Conservation (phyloP, 163 green algal genomes). For the Chlamydomonas reinhardtii region DNA sequence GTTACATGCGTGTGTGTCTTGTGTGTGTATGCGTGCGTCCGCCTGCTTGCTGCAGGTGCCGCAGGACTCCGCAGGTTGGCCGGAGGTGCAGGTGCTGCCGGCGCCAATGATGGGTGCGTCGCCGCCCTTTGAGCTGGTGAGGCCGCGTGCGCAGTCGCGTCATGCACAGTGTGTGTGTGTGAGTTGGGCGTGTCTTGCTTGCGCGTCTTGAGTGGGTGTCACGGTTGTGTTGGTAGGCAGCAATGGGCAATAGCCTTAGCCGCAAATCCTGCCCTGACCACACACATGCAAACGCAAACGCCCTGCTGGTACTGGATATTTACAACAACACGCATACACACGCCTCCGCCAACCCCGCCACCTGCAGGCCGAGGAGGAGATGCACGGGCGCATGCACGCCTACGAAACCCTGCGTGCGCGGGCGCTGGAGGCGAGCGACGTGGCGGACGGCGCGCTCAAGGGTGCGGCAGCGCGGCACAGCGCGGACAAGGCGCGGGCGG, state of each 20-base stretch:
- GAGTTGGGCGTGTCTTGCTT: too few relatives aligned
- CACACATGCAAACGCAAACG: too few relatives aligned
- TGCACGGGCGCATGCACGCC: constrained; percentile 19
- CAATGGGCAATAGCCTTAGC: too few relatives aligned
- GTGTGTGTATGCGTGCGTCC: too few relatives aligned
- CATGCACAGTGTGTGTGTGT: too few relatives aligned
- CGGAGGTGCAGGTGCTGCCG: neutral
- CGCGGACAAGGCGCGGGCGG: constrained; percentile 16
- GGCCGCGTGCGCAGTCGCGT: neutral
- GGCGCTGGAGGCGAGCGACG: constrained; percentile 37
- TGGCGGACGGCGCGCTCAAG: constrained; percentile 40
- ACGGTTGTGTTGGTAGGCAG: too few relatives aligned
- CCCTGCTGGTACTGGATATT: too few relatives aligned
- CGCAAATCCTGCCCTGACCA: too few relatives aligned
- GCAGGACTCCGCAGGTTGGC: neutral
- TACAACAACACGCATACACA: too few relatives aligned
- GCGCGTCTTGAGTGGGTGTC: too few relatives aligned
- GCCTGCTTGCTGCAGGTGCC: constrained; percentile 38
- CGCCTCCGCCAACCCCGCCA: too few relatives aligned
- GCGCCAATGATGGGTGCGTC: constrained; percentile 21
- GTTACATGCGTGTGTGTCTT: too few relatives aligned
- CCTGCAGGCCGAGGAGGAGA: constrained; percentile 31
- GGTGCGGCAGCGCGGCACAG: constrained; percentile 41
- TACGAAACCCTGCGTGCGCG: constrained; percentile 18
- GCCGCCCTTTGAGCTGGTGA: constrained; percentile 26